Evolutionary conservation across 1,284 basidiomycete genomes (phyloP).

Genomic region (Cystobasidium slooffiae): DNA sequence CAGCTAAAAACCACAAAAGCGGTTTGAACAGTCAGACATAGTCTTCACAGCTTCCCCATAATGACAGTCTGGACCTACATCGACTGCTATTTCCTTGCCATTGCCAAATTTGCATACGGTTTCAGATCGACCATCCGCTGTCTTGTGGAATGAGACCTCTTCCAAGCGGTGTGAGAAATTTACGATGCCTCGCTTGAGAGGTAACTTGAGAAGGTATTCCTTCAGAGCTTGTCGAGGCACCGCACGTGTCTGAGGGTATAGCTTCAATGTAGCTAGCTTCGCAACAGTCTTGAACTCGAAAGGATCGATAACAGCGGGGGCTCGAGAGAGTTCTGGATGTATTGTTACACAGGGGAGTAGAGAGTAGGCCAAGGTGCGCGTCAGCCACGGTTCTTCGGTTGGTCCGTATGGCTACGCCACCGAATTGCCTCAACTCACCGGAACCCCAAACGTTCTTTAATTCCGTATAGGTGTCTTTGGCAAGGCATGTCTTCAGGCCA

Average conservation of each 20-base stretch:
- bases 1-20: neutral
- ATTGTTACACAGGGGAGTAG: neutral
- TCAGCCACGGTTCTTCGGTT: no score
- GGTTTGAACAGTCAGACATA: neutral
- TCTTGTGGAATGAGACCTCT: neutral
- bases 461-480: constrained; percentile 21
- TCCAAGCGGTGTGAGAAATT: constrained; percentile 5
- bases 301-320: constrained; percentile 28
- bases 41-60: neutral
- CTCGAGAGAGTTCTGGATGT: constrained; percentile 26
- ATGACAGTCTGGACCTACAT: constrained; percentile 7
- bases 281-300: neutral
- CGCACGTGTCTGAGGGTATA: constrained; percentile 33
- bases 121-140: neutral
- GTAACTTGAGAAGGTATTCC: constrained; percentile 16
- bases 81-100: constrained; percentile 5
- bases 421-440: constrained; percentile 3
- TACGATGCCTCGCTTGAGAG: constrained; percentile 12
- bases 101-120: constrained; percentile 14
- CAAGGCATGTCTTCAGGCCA: constrained; percentile 20
- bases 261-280: constrained; percentile 4
- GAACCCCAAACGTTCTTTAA: constrained; percentile 18
- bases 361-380: neutral
- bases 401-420: no score
- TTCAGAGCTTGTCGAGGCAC: constrained; percentile 27